A percentile compares a stretch with the other conserved stretches of the same genome.
phyloP scores from a whole-genome alignment of 164 flowering plant genomes.

The Paratinospora sagittata region DNA sequence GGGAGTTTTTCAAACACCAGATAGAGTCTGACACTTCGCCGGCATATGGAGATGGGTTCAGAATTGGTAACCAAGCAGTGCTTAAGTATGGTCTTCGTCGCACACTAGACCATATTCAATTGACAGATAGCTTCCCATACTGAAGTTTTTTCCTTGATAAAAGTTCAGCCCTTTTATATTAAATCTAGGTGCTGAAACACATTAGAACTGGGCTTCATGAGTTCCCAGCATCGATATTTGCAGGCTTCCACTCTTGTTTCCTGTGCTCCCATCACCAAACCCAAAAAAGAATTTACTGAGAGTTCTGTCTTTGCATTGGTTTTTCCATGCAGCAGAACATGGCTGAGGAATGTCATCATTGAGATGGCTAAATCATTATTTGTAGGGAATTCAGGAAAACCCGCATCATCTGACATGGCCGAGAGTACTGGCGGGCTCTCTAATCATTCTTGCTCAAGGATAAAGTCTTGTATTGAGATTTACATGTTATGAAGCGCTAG shows the following conservation, averaged over 20 bases:
- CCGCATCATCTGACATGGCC: too few species aligned
- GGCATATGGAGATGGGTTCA: constrained; percentile 85
- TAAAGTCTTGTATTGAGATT: neutral
- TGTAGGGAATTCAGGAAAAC: neutral
- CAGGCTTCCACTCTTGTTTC: neutral
- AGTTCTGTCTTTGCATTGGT: neutral
- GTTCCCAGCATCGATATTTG: neutral
- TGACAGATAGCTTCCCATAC: constrained; percentile 72
- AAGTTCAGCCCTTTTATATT: constrained; percentile 21
- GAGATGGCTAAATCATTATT: neutral
- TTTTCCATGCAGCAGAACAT: neutral
- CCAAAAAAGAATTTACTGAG: neutral
- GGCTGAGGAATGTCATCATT: neutral
- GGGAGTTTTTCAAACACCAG: constrained; percentile 88
- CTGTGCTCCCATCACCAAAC: neutral
- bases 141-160: constrained; percentile 3
- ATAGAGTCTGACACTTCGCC: constrained; percentile 82
- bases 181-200: constrained; percentile 22
- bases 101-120: constrained; percentile 70
- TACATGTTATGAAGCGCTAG: neutral
- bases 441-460: neutral
- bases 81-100: constrained; percentile 57
- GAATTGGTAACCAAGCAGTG: constrained; percentile 72
- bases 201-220: constrained; percentile 10
- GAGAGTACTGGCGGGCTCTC: too few species aligned